phyloP scores from a whole-genome alignment of 2,329 filamentous ascomycete species.

The Talaromyces marneffei region DNA sequence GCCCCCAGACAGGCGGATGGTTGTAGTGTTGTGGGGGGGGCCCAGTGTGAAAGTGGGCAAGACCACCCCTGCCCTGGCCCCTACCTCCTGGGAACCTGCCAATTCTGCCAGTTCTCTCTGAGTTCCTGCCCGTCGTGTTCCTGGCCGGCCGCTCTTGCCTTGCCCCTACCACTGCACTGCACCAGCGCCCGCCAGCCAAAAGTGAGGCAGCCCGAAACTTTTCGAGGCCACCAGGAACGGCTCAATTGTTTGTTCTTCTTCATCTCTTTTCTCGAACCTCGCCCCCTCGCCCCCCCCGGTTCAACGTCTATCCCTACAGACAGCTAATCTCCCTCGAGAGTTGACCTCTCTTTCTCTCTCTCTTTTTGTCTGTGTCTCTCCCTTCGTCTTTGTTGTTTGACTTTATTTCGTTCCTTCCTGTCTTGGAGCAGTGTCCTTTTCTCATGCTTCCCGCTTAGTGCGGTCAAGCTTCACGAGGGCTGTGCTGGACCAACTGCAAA shows the following conservation, averaged over 20 bases:
- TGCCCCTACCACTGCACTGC: not conserved
- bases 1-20: not conserved
- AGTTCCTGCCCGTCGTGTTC: not conserved
- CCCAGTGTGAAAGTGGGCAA: conserved; percentile 2
- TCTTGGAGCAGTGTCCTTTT: not conserved
- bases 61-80: conserved; percentile 10
- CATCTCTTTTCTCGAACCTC: not conserved
- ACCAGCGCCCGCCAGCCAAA: not conserved
- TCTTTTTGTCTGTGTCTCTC: not conserved
- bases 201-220: conserved; percentile 3
- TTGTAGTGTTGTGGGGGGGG: not conserved
- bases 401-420: not conserved
- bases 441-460: conserved; percentile 10
- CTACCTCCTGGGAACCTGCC: not conserved
- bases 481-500: conserved; percentile 1
- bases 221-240: not conserved
- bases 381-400: not conserved
- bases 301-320: not conserved
- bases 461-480: conserved; percentile 9
- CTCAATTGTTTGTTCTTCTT: not conserved
- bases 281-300: not conserved
- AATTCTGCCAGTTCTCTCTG: not conserved
- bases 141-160: conserved; percentile 2
- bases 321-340: not conserved
- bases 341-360: conserved; percentile 7